Evolutionary conservation across 495 filamentous ascomycete species (phyloP).

Genomic region (Hyaloscypha bicolor): DNA sequence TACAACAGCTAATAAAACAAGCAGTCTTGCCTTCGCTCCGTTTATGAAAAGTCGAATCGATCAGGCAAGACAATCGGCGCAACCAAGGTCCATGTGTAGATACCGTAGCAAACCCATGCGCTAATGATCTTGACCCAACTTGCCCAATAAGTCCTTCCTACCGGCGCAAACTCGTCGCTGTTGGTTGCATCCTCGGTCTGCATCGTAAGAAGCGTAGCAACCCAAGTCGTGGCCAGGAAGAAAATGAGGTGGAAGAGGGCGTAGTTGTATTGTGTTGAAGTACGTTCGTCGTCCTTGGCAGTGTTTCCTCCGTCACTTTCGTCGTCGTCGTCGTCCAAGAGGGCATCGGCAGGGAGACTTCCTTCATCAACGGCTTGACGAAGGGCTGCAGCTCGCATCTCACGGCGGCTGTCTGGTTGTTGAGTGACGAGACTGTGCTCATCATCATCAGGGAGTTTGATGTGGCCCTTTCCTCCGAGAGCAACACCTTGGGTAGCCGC

Average conservation of each 20-base stretch:
- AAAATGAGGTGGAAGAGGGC: conserved; percentile 97
- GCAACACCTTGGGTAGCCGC: conserved; percentile 94
- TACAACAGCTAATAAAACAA: conserved; percentile 7
- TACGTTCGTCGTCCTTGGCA: conserved; percentile 82
- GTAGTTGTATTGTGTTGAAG: conserved; percentile 93
- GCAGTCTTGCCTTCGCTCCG: background rate
- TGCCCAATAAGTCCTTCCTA: conserved; percentile 94
- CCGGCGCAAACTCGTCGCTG: conserved; percentile 77
- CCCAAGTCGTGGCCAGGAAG: conserved; percentile 94
- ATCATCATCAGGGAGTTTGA: conserved; percentile 58
- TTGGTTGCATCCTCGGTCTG: conserved; percentile 64
- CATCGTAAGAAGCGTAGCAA: conserved; percentile 88
- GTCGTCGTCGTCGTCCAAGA: conserved; percentile 80
- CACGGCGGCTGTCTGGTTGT: conserved; percentile 76
- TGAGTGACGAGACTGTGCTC: conserved; percentile 89
- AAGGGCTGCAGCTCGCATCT: conserved; percentile 91
- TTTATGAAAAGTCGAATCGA: conserved; percentile 32
- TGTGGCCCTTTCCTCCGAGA: conserved; percentile 65
- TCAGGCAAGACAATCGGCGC: conserved; percentile 87
- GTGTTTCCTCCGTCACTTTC: conserved; percentile 55
- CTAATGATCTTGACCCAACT: conserved; percentile 99
- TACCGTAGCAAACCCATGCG: conserved; percentile 93
- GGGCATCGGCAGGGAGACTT: conserved; percentile 84
- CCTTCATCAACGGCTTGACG: conserved; percentile 91
- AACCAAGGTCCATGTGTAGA: conserved; percentile 91